A percentile compares a stretch with the other conserved stretches of the same genome.
These are phyloP conservation scores for Grifola frondosa DNA, from an alignment of 1,284 basidiomycete species.

Conservation along the genomic window DNA sequence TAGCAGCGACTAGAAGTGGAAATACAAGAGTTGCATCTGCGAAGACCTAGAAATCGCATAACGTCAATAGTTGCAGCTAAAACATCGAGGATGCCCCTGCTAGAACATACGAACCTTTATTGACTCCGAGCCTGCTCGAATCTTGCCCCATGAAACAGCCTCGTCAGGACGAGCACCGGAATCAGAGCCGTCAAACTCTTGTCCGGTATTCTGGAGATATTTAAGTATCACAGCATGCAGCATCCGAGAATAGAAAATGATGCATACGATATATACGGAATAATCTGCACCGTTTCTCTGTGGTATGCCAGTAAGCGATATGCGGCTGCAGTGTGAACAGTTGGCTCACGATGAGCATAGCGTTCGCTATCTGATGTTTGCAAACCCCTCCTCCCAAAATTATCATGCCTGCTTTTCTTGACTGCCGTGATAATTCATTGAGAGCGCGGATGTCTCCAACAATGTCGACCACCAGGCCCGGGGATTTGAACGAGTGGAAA, in stretches of 20 bases:
- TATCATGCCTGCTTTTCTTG: slow-evolving; percentile 97
- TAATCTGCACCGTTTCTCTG: slow-evolving; percentile 98
- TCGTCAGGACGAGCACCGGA: slow-evolving; percentile 97
- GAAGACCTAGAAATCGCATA: slow-evolving; percentile 37
- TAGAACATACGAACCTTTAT: slow-evolving; percentile 71
- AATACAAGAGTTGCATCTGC: slow-evolving; percentile 74
- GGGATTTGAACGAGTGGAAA: slow-evolving; percentile 94
- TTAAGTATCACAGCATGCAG: no score
- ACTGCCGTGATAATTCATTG: slow-evolving; percentile 88
- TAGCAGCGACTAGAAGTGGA: slow-evolving; percentile 71
- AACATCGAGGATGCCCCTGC: neutral
- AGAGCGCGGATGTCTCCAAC: slow-evolving; percentile 91
- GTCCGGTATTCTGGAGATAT: slow-evolving; percentile 84
- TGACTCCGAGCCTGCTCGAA: slow-evolving; percentile 85
- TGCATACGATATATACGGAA: slow-evolving; percentile 86
- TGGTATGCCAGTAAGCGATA: slow-evolving; percentile 8
- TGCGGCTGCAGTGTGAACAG: neutral
- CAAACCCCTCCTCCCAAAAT: slow-evolving; percentile 98
- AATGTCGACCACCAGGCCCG: slow-evolving; percentile 90
- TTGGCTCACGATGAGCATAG: slow-evolving; percentile 95
- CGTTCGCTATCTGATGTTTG: slow-evolving; percentile 99
- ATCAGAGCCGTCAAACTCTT: slow-evolving; percentile 99
- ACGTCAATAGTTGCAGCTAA: slow-evolving; percentile 1
- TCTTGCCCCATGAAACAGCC: slow-evolving; percentile 99
- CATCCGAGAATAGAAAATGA: no score